These are phyloP conservation scores for Solanum clarkiae DNA, from an alignment of 257 asterid genomes.

Conservation along the genomic window DNA sequence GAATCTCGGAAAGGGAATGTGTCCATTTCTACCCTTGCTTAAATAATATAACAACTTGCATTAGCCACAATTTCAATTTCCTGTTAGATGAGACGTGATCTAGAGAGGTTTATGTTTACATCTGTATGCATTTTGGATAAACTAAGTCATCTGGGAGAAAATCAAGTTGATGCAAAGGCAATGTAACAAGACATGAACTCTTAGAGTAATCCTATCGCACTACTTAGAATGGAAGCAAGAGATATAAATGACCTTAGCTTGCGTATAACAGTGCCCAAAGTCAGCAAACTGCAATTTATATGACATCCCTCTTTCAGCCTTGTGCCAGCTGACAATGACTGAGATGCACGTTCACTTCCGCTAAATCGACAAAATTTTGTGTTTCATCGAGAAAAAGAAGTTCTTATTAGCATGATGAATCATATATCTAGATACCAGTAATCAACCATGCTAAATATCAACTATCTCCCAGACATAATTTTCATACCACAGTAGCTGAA, in stretches of 20 bases:
- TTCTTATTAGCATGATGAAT: neutral
- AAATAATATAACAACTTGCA: neutral
- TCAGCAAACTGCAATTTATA: conserved; percentile 88
- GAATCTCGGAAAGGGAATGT: conserved; percentile 94
- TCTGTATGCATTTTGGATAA: neutral
- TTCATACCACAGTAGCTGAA: conserved; percentile 74
- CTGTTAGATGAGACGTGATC: neutral
- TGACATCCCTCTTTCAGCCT: conserved; percentile 96
- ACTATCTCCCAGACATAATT: neutral
- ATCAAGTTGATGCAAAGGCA: neutral
- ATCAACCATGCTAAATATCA: neutral
- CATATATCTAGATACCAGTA: too few species aligned
- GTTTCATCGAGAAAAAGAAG: conserved; percentile 5
- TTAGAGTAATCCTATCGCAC: neutral
- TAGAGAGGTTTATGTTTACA: neutral
- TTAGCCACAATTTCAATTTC: neutral
- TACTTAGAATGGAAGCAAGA: neutral
- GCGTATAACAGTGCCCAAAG: conserved; percentile 89
- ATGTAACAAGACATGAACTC: neutral
- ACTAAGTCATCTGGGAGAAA: neutral
- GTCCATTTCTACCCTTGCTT: conserved; percentile 80
- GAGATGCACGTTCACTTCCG: conserved; percentile 99
- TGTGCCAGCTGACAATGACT: conserved; percentile 79
- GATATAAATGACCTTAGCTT: conserved; percentile 54
- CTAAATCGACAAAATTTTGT: conserved; percentile 87